Conservation (phyloP, 805 yeast genomes). For the Dipodascus geniculatus region DNA sequence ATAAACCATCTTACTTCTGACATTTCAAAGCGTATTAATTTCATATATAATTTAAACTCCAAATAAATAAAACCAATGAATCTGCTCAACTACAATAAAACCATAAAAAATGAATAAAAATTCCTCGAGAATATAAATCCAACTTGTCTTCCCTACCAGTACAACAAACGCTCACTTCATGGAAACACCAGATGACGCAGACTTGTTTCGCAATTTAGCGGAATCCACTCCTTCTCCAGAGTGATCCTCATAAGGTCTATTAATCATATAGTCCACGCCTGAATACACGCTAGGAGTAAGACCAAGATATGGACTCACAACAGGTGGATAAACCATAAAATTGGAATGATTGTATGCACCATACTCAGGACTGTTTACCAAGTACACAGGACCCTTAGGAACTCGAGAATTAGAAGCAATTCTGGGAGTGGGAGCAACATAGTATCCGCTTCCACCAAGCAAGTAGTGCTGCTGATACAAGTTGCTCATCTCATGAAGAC, state of each 20-base stretch:
- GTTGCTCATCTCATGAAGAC: background rate
- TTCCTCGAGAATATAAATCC: background rate
- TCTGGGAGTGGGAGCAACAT: background rate
- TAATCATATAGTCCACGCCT: background rate
- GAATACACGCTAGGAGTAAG: background rate
- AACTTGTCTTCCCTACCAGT: background rate
- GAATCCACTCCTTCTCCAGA: background rate
- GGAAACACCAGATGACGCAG: background rate
- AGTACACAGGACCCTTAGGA: background rate
- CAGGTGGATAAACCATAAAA: slow-evolving; percentile 1
- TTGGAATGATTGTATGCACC: background rate
- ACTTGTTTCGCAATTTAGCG: background rate
- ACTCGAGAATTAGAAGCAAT: background rate
- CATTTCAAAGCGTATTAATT: background rate
- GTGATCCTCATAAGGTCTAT: background rate
- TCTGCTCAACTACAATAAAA: background rate
- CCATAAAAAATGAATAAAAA: background rate
- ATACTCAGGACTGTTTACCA: background rate
- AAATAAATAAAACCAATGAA: background rate
- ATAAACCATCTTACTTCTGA: too few species aligned
- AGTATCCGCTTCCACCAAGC: background rate
- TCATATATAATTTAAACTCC: background rate
- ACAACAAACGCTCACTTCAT: background rate
- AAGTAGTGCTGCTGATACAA: background rate
- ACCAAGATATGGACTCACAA: background rate